A percentile compares a stretch with the other conserved stretches of the same genome.
These are phyloP conservation scores for Dichotomopilus funicola DNA, from an alignment of 2,329 filamentous ascomycete genomes.

Conservation along the genomic window DNA sequence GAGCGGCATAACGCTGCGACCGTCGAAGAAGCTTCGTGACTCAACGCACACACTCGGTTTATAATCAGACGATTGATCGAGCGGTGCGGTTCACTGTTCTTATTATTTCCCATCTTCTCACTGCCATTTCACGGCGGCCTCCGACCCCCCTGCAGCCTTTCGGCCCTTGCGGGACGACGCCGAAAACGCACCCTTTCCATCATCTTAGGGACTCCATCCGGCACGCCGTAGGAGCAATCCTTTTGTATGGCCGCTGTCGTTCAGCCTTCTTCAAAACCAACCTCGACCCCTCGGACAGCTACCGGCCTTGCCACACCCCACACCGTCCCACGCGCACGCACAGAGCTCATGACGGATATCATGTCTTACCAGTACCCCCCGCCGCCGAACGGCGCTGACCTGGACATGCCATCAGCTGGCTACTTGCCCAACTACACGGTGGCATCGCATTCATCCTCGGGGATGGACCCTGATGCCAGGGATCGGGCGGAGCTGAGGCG, in stretches of 20 bases:
- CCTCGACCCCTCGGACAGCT: constrained; percentile 28
- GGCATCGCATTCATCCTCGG: constrained; percentile 29
- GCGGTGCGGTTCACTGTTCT: background rate
- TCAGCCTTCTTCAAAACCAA: constrained; percentile 28
- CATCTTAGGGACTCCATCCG: background rate
- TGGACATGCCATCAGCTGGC: constrained; percentile 35
- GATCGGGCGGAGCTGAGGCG: constrained; percentile 40
- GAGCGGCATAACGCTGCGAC: background rate
- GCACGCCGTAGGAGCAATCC: background rate
- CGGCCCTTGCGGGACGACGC: background rate
- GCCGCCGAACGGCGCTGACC: constrained; percentile 36
- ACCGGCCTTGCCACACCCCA: constrained; percentile 26
- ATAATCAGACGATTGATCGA: background rate
- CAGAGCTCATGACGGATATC: constrained; percentile 34
- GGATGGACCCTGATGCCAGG: constrained; percentile 29
- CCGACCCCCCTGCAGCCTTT: background rate
- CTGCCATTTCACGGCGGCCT: background rate
- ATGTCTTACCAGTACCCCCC: constrained; percentile 47
- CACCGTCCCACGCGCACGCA: constrained; percentile 20
- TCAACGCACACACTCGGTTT: background rate
- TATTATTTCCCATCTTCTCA: too few relatives aligned
- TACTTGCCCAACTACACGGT: constrained; percentile 31
- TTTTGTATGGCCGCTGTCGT: constrained; percentile 32
- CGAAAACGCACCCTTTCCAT: background rate
- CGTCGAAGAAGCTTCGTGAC: background rate